These are phyloP conservation scores for Amborella trichopoda DNA, from an alignment of 164 flowering plant species.

Conservation along the genomic window DNA sequence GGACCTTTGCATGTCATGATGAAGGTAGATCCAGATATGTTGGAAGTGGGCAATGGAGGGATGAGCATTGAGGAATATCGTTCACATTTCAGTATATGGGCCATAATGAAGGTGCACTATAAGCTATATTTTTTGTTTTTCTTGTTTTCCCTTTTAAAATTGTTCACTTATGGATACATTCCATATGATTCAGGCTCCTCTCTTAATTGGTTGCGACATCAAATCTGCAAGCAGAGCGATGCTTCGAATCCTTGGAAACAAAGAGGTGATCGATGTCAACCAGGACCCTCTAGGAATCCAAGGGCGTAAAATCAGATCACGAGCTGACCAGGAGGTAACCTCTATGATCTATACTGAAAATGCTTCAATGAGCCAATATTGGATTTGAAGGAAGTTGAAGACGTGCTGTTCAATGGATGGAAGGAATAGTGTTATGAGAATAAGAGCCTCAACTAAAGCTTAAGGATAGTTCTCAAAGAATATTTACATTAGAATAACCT, in stretches of 20 bases:
- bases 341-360: not conserved
- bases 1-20: not conserved
- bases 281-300: conserved; percentile 37
- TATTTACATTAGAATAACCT: not conserved
- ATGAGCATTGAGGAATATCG: conserved; percentile 34
- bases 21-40: conserved; percentile 40
- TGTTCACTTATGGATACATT: not conserved
- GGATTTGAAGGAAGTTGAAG: not conserved
- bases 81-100: conserved; percentile 50
- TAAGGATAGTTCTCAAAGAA: not conserved
- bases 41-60: conserved; percentile 52
- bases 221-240: conserved; percentile 22
- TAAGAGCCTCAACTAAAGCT: not conserved
- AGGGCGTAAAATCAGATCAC: conserved; percentile 30
- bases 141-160: not conserved
- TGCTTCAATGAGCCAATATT: not conserved
- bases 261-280: conserved; percentile 38
- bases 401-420: not conserved
- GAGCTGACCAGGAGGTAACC: conserved; percentile 26
- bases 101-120: conserved; percentile 26
- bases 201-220: conserved; percentile 40
- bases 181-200: conserved; percentile 22
- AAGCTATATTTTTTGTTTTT: not conserved
- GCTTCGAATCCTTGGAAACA: conserved; percentile 27
- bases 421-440: not conserved